These are phyloP conservation scores for Roridomyces roridus DNA, from an alignment of 768 basidiomycete species.

Conservation along the genomic window DNA sequence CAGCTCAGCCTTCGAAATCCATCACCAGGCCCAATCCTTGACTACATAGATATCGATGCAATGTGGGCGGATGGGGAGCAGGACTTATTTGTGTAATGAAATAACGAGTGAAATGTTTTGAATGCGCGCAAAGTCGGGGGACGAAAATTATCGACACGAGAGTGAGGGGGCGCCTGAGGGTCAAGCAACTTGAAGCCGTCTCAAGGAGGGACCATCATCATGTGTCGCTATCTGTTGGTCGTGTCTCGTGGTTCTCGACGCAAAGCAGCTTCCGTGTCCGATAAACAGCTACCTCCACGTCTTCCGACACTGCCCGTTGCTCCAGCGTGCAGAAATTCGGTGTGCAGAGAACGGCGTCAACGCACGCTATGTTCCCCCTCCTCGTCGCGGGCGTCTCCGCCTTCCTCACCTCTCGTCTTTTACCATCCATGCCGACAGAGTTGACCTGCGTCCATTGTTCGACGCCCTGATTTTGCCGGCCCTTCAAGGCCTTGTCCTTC, in stretches of 20 bases:
- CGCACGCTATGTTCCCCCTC: neutral
- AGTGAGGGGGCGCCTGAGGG: too few species aligned
- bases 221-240: slow-evolving; percentile 10
- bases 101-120: too few species aligned
- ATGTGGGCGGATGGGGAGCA: too few species aligned
- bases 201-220: too few species aligned
- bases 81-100: too few species aligned
- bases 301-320: slow-evolving; percentile 9
- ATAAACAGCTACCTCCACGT: slow-evolving; percentile 6
- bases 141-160: too few species aligned
- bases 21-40: too few species aligned
- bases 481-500: slow-evolving; percentile 17
- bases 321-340: slow-evolving; percentile 14
- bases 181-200: too few species aligned
- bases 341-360: neutral
- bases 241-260: slow-evolving; percentile 15
- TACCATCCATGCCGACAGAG: slow-evolving; percentile 4
- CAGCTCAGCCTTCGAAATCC: too few species aligned
- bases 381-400: neutral
- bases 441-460: slow-evolving; percentile 10
- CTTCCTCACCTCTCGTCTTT: slow-evolving; percentile 14
- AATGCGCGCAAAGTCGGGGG: too few species aligned
- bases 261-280: slow-evolving; percentile 6
- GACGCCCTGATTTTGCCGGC: slow-evolving; percentile 9
- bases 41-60: too few species aligned